A percentile compares a stretch with the other conserved stretches of the same genome.
phyloP scores from a whole-genome alignment of 345 rosid species.

The Eucalyptus caleyi region DNA sequence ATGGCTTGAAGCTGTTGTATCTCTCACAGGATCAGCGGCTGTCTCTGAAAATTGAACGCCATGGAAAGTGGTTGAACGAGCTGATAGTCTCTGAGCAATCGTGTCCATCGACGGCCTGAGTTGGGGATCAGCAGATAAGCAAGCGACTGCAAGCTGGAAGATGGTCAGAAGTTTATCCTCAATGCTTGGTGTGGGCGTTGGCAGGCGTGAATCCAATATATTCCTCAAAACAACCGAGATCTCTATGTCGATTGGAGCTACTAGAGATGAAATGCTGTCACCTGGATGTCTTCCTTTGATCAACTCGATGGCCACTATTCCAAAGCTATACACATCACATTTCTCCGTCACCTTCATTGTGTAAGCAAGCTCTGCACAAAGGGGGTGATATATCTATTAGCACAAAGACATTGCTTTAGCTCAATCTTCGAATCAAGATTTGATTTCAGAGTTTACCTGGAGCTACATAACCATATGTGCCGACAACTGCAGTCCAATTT shows the following conservation, averaged over 20 bases:
- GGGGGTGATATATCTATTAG: background rate
- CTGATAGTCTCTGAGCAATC: background rate
- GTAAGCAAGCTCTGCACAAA: constrained; percentile 7
- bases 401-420: background rate
- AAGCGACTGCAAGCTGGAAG: background rate
- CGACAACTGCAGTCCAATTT: background rate
- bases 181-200: background rate
- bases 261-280: background rate
- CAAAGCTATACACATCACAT: background rate
- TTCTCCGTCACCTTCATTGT: background rate
- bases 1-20: background rate
- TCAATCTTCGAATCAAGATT: background rate
- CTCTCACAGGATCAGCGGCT: background rate
- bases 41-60: background rate
- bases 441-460: background rate
- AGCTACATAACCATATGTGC: background rate
- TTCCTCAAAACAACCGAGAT: background rate
- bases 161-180: background rate
- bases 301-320: background rate
- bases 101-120: constrained; percentile 11
- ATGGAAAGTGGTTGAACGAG: background rate
- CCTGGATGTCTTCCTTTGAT: background rate
- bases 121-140: background rate
- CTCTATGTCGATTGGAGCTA: background rate
- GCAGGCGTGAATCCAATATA: background rate